Percentiles rank a stretch among this genome's conserved stretches.
phyloP scores from a whole-genome alignment of 352 stramenopile genomes.

The Pythium grandisporangium region DNA sequence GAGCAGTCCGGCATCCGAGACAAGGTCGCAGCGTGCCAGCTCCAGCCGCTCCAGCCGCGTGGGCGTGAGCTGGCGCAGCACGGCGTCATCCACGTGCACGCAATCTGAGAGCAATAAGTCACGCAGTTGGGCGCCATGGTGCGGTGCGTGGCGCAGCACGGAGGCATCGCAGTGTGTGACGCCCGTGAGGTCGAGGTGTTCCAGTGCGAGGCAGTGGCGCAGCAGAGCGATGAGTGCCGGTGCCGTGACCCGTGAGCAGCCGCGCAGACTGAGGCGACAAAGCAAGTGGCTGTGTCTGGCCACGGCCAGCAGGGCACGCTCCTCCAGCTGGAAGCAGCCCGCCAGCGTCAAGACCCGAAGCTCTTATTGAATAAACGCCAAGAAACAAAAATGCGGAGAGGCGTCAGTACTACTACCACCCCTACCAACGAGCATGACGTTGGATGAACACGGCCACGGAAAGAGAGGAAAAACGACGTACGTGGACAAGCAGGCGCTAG shows the following conservation, averaged over 20 bases:
- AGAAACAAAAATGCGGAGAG: neutral
- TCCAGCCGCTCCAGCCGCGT: slow-evolving; percentile 61
- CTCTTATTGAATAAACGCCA: slow-evolving; percentile 5
- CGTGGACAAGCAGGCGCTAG: slow-evolving; percentile 46
- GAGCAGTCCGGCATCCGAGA: slow-evolving; percentile 47
- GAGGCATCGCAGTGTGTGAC: slow-evolving; percentile 51
- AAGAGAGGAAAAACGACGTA: slow-evolving; percentile 14
- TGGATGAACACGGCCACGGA: neutral
- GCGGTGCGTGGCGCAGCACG: slow-evolving; percentile 37
- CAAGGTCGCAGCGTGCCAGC: slow-evolving; percentile 32
- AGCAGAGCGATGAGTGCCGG: slow-evolving; percentile 52
- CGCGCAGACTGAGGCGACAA: slow-evolving; percentile 61
- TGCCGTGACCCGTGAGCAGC: slow-evolving; percentile 77
- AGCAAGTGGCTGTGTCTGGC: slow-evolving; percentile 40
- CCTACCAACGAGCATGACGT: no score
- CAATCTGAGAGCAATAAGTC: slow-evolving; percentile 58
- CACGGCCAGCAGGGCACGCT: slow-evolving; percentile 75
- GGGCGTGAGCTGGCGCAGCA: slow-evolving; percentile 37
- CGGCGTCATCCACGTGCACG: slow-evolving; percentile 47
- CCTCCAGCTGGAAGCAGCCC: slow-evolving; percentile 78
- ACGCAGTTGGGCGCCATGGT: slow-evolving; percentile 17
- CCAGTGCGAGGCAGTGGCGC: slow-evolving; percentile 33
- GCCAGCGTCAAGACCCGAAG: slow-evolving; percentile 47
- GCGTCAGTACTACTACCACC: no score
- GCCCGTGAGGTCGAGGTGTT: slow-evolving; percentile 40